phyloP scores from a whole-genome alignment of 108 stramenopile genomes.

The Bacterosira constricta region DNA sequence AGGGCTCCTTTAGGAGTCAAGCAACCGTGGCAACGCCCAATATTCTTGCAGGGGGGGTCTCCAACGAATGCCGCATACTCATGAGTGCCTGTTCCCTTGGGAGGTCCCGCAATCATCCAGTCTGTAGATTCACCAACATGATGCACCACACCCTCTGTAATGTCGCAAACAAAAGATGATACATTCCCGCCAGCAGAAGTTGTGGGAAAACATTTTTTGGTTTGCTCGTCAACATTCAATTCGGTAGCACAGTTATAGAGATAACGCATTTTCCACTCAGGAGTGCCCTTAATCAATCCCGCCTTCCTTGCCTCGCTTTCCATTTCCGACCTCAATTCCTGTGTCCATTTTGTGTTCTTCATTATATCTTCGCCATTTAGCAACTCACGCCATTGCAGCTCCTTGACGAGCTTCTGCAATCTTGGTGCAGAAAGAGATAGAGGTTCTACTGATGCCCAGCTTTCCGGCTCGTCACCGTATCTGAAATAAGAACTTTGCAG shows the following conservation, averaged over 20 bases:
- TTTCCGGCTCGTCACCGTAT: slow-evolving; percentile 50
- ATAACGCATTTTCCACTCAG: slow-evolving; percentile 48
- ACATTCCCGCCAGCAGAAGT: neutral
- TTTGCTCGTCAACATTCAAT: neutral
- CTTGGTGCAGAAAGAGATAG: too few relatives aligned
- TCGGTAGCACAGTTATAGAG: neutral
- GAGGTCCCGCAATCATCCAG: neutral
- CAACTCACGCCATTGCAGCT: slow-evolving; percentile 16
- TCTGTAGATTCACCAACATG: slow-evolving; percentile 8
- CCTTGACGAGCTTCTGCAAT: slow-evolving; percentile 3
- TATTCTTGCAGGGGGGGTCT: neutral
- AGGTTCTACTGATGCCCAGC: slow-evolving; percentile 27
- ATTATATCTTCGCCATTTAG: slow-evolving; percentile 12
- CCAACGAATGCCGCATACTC: slow-evolving; percentile 2
- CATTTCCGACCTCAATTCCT: slow-evolving; percentile 6
- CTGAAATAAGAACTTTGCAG: slow-evolving; percentile 30
- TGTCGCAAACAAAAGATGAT: slow-evolving; percentile 2
- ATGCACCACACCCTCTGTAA: neutral
- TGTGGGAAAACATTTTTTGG: neutral
- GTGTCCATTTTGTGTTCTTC: slow-evolving; percentile 11
- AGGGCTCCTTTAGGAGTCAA: neutral
- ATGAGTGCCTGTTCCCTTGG: neutral
- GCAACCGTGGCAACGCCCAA: neutral
- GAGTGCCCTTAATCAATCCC: slow-evolving; percentile 44
- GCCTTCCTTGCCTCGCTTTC: slow-evolving; percentile 32